These are phyloP conservation scores for Mycena capillaripes DNA, from an alignment of 768 basidiomycete species.

Conservation along the genomic window DNA sequence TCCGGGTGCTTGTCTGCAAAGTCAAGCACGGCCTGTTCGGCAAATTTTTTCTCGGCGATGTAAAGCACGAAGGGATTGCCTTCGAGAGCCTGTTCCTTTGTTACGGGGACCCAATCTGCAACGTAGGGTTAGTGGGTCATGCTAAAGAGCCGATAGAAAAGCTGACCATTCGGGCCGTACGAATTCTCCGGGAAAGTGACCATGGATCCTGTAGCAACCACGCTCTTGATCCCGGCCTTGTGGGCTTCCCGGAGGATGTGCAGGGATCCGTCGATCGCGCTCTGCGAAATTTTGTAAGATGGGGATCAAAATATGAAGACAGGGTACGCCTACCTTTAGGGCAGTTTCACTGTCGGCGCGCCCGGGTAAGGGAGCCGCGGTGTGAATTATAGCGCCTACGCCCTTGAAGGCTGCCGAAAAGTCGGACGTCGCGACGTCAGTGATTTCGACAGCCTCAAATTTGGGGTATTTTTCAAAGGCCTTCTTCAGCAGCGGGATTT, in stretches of 20 bases:
- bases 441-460: no score
- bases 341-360: conserved; percentile 10
- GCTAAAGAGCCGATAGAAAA: background rate
- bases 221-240: conserved; percentile 38
- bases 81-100: conserved; percentile 28
- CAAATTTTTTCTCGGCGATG: conserved; percentile 30
- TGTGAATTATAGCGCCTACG: no score
- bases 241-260: conserved; percentile 42
- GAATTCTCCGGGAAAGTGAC: conserved; percentile 7
- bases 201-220: conserved; percentile 40
- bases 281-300: no score
- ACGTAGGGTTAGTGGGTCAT: background rate
- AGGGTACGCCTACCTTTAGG: background rate
- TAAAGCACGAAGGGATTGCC: conserved; percentile 23
- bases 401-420: no score
- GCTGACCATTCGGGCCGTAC: conserved; percentile 19
- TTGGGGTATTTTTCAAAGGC: conserved; percentile 27
- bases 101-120: conserved; percentile 30
- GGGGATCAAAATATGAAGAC: no score
- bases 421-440: no score
- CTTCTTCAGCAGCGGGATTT: conserved; percentile 28
- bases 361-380: no score
- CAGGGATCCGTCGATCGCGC: conserved; percentile 43
- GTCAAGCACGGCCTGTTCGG: conserved; percentile 27
- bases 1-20: conserved; percentile 35